Evolutionary conservation across 2,329 filamentous ascomycete species (phyloP).

Genomic region (Fusarium tupiense): DNA sequence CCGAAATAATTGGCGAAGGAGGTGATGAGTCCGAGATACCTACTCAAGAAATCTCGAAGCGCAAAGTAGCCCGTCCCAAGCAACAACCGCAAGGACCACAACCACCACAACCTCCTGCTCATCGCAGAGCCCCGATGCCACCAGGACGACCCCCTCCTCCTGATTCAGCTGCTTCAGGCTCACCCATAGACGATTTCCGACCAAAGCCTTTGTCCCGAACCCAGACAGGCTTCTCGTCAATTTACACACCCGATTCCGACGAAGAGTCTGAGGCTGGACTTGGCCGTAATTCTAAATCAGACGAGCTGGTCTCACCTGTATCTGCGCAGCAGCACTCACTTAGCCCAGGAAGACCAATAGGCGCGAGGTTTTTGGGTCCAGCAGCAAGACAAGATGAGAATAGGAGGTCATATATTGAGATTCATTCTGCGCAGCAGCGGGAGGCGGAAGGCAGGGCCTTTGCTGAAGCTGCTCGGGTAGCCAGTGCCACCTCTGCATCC

Average conservation of each 20-base stretch:
- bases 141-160: constrained; percentile 27
- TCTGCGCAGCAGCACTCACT: constrained; percentile 39
- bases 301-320: constrained; percentile 30
- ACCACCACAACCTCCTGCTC: constrained; percentile 43
- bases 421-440: constrained; percentile 68
- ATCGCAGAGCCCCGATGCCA: constrained; percentile 29
- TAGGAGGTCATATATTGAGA: constrained; percentile 67
- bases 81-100: not conserved
- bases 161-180: constrained; percentile 1
- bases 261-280: constrained; percentile 25
- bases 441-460: constrained; percentile 69
- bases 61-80: constrained; percentile 55
- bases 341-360: constrained; percentile 45
- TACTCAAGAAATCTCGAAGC: constrained; percentile 74
- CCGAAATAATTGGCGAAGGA: constrained; percentile 88
- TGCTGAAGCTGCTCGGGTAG: constrained; percentile 57
- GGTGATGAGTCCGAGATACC: constrained; percentile 85
- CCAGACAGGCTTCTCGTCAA: constrained; percentile 43
- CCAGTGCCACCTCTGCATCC: constrained; percentile 48
- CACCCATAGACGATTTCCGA: constrained; percentile 56
- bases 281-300: constrained; percentile 21
- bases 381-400: constrained; percentile 59
- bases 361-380: constrained; percentile 55
- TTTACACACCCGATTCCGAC: constrained; percentile 37
- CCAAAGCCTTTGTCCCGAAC: constrained; percentile 58